Conservation (phyloP, 129 eudicot species). For the Tanacetum coccineum region DNA sequence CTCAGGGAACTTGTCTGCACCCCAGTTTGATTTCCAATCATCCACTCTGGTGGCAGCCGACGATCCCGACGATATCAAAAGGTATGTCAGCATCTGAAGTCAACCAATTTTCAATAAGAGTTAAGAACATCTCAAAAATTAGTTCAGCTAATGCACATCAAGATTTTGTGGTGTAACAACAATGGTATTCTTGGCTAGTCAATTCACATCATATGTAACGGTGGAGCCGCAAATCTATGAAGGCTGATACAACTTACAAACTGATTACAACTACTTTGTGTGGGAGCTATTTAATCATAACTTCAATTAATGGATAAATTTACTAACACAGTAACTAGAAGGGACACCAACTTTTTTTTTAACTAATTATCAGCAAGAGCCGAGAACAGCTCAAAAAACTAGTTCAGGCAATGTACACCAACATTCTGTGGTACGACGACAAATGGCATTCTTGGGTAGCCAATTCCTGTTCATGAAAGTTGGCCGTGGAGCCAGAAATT, state of each 20-base stretch:
- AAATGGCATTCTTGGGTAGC: too few relatives aligned
- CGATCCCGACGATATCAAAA: conserved; percentile 82
- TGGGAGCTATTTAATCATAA: background rate
- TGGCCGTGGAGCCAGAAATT: too few relatives aligned
- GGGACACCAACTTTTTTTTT: too few relatives aligned
- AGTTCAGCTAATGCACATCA: background rate
- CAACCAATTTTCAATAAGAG: conserved; percentile 6
- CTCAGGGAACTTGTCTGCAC: conserved; percentile 78
- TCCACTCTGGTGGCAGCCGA: conserved; percentile 82
- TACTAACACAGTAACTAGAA: too few relatives aligned
- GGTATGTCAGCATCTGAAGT: conserved; percentile 69
- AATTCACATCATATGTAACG: background rate
- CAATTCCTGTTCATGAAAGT: too few relatives aligned
- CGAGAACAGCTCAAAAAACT: too few relatives aligned
- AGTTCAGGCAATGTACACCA: too few relatives aligned
- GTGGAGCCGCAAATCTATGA: background rate
- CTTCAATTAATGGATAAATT: background rate
- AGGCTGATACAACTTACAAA: background rate
- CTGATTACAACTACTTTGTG: background rate
- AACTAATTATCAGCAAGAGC: too few relatives aligned
- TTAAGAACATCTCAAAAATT: background rate
- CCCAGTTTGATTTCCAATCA: conserved; percentile 92
- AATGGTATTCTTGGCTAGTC: background rate
- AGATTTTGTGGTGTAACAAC: conserved; percentile 3
- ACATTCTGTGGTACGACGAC: too few relatives aligned